Conservation (phyloP, 179 eudicot species). For the Patellifolia procumbens region DNA sequence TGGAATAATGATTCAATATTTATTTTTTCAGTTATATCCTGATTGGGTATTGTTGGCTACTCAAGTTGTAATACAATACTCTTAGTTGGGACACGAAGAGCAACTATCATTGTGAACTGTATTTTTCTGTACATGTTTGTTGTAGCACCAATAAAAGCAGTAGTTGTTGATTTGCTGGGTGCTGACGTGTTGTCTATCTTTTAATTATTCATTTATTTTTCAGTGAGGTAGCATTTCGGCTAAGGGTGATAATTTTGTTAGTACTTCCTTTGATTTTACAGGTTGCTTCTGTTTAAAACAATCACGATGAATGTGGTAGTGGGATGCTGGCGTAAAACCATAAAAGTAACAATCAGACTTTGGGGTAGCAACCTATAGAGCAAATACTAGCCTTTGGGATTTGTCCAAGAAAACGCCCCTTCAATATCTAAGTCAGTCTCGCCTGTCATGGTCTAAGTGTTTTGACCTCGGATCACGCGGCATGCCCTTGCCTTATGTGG, state of each 20-base stretch:
- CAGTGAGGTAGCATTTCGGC: neutral
- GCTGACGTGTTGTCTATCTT: neutral
- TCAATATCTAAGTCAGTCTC: too few relatives aligned
- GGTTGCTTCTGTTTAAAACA: too few relatives aligned
- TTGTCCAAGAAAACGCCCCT: too few relatives aligned
- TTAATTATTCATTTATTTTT: neutral
- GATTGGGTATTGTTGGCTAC: neutral
- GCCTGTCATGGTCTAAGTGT: too few relatives aligned
- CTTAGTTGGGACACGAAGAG: constrained; percentile 6
- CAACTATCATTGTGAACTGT: constrained; percentile 12
- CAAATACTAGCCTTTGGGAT: too few relatives aligned
- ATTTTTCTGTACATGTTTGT: neutral
- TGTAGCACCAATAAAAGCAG: constrained; percentile 11
- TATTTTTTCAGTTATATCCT: neutral
- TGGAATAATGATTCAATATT: neutral
- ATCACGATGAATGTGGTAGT: too few relatives aligned
- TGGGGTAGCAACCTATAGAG: too few relatives aligned
- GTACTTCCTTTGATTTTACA: too few relatives aligned
- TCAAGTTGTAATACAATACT: neutral
- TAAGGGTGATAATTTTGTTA: neutral
- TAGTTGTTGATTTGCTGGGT: neutral
- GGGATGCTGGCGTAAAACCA: too few relatives aligned
- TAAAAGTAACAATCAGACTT: too few relatives aligned
- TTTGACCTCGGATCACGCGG: too few relatives aligned
- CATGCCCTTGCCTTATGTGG: too few relatives aligned